Conservation (phyloP, 2,329 filamentous ascomycete species). For the Alternaria solani region DNA sequence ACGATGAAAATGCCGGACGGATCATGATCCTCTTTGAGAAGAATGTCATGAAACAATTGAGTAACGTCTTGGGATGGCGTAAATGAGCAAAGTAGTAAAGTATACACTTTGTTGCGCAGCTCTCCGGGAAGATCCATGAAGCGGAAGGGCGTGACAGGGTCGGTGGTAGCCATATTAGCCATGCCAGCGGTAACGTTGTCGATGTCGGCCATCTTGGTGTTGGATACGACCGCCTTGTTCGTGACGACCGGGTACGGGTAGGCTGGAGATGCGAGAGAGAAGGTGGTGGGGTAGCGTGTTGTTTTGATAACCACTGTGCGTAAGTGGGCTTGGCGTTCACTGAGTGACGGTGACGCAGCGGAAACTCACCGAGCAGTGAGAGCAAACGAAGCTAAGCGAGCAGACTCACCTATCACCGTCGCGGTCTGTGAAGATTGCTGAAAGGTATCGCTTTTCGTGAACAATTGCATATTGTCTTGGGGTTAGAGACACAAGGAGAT, state of each 20-base stretch:
- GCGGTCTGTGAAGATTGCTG: no score
- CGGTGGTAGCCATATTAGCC: background rate
- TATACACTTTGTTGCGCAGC: slow-evolving; percentile 23
- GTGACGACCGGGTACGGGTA: no score
- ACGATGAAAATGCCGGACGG: background rate
- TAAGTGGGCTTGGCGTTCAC: background rate
- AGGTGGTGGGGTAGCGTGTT: background rate
- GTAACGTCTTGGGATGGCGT: no score
- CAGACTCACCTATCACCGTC: no score
- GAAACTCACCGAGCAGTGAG: background rate
- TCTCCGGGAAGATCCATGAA: slow-evolving; percentile 23
- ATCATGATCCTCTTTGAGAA: background rate
- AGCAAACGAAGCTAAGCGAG: no score
- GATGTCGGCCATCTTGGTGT: background rate
- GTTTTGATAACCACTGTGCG: background rate
- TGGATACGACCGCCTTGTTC: no score
- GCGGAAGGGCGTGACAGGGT: background rate
- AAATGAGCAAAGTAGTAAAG: slow-evolving; percentile 6
- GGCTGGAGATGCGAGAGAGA: no score
- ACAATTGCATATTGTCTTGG: no score
- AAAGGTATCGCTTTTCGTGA: no score
- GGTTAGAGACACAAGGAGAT: no score
- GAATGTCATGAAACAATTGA: background rate
- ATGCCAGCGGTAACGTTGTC: background rate
- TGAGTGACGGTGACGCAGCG: background rate